phyloP scores from a whole-genome alignment of 1,284 basidiomycete genomes.

The Naganishia albida region DNA sequence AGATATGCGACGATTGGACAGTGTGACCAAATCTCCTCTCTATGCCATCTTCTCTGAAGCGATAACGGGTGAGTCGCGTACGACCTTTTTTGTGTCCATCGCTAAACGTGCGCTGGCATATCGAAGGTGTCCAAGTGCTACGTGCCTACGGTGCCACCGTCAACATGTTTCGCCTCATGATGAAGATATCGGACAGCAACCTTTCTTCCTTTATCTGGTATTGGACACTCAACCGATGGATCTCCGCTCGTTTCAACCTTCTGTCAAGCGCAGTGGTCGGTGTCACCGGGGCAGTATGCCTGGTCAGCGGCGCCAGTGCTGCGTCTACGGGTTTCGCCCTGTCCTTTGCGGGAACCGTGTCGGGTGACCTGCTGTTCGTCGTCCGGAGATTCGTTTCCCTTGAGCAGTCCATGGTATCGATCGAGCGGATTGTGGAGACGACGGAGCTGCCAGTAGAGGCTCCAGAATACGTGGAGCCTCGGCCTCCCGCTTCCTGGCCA shows the following conservation, averaged over 20 bases:
- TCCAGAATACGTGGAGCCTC: constrained; percentile 77
- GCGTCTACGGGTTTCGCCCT: constrained; percentile 78
- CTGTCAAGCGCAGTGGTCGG: constrained; percentile 73
- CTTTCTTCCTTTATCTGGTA: constrained; percentile 77
- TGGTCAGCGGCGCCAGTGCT: constrained; percentile 73
- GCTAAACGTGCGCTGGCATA: neutral
- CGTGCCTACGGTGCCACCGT: constrained; percentile 55
- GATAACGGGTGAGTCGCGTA: constrained; percentile 69
- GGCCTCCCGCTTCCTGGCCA: constrained; percentile 83
- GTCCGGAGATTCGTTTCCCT: constrained; percentile 75
- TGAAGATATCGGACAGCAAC: constrained; percentile 67
- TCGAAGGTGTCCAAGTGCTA: constrained; percentile 28
- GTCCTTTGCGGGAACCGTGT: constrained; percentile 75
- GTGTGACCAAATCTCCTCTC: constrained; percentile 82
- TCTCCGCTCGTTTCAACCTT: constrained; percentile 70
- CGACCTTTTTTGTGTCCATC: neutral
- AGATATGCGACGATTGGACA: constrained; percentile 85
- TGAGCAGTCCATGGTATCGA: constrained; percentile 89
- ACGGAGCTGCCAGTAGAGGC: constrained; percentile 75
- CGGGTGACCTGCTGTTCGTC: constrained; percentile 65
- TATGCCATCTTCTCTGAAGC: constrained; percentile 92
- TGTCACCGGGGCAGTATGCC: constrained; percentile 67
- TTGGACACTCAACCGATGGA: constrained; percentile 62
- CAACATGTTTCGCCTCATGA: constrained; percentile 82
- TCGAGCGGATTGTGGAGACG: constrained; percentile 84